phyloP scores from a whole-genome alignment of 768 basidiomycete genomes.

The Russula compacta region DNA sequence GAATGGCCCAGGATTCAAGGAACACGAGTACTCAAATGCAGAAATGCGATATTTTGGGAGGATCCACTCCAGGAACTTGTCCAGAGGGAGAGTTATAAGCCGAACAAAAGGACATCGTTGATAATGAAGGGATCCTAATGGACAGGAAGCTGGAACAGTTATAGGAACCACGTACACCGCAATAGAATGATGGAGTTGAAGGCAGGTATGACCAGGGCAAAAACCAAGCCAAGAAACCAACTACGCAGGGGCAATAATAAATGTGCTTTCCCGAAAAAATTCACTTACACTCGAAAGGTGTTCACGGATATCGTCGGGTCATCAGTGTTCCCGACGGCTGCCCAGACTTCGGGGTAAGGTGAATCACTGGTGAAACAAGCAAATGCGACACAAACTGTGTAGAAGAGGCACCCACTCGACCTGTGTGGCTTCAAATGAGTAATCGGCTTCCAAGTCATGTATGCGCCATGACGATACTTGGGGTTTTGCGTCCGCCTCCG shows the following conservation, averaged over 20 bases:
- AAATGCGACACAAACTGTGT: not conserved
- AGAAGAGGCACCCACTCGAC: constrained; percentile 45
- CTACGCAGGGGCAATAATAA: constrained; percentile 23
- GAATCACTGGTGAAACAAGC: constrained; percentile 51
- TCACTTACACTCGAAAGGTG: constrained; percentile 61
- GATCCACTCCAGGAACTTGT: too few relatives aligned
- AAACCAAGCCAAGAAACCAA: constrained; percentile 65
- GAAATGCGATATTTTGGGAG: too few relatives aligned
- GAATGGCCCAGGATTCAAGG: constrained; percentile 83
- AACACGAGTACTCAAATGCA: too few relatives aligned
- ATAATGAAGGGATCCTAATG: too few relatives aligned
- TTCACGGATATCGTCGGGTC: constrained; percentile 72
- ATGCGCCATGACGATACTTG: constrained; percentile 29
- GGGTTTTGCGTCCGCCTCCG: constrained; percentile 44
- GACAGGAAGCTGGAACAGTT: too few relatives aligned
- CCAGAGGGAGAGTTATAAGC: too few relatives aligned
- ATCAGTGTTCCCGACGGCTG: constrained; percentile 72
- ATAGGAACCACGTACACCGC: too few relatives aligned
- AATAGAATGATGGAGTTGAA: too few relatives aligned
- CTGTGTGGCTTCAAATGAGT: constrained; percentile 27
- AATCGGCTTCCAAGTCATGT: constrained; percentile 24
- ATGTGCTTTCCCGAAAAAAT: not conserved
- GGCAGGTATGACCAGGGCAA: too few relatives aligned
- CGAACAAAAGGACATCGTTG: too few relatives aligned
- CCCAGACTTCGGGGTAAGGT: constrained; percentile 82